Evolutionary conservation across 805 yeast genomes (phyloP), one percentile per base, ranked within the genome.

Genomic region (Candida gorgasii): DNA sequence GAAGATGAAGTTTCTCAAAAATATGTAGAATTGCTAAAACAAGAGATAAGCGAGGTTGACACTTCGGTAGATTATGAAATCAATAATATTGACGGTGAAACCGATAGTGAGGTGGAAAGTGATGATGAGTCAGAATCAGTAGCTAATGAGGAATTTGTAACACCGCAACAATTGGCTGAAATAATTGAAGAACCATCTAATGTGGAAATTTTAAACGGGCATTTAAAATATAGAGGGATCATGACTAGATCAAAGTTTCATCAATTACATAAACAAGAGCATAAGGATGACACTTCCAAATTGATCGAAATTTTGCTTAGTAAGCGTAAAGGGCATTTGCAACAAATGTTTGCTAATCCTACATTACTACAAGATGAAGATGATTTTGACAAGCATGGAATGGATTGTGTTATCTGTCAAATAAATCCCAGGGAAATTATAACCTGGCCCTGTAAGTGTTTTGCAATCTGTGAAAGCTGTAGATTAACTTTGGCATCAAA

Each of bases 381-480:
- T 5, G 59, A 60, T 19, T 13, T 16, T 24, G 30, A 24, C 8
- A 24, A 16, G 9, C 18, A 13, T 20, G 69, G 16, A 8, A 50
- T 78, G 5, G 67, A 69, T 5, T 89, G 97, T 63, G 95, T 87
- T 5, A 83, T 90, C 2, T 90, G 97, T 59, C 92, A 85, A 51
- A 72, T 75, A 4, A 79, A 84, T 44, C 76, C 80, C 4, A 72
- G 97, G 50, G 86, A 84, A 44, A 78, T 90, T 31, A 81, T 90
- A 7, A 68, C 92, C 2, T 90, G 97, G 97, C 97, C 97, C 0
- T 90, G 97, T 58, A 78, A 80, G 52, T 90, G 97, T 61, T 78
- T 90, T 43, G 89, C 96, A 0, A 70, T 90, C 4, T 90, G 97
- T 61, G 96, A 89, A 49, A 75, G 78, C 18, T 90, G 97, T 57